Evolutionary conservation across 305 asterid species (phyloP).

Genomic region (Andrographis paniculata): DNA sequence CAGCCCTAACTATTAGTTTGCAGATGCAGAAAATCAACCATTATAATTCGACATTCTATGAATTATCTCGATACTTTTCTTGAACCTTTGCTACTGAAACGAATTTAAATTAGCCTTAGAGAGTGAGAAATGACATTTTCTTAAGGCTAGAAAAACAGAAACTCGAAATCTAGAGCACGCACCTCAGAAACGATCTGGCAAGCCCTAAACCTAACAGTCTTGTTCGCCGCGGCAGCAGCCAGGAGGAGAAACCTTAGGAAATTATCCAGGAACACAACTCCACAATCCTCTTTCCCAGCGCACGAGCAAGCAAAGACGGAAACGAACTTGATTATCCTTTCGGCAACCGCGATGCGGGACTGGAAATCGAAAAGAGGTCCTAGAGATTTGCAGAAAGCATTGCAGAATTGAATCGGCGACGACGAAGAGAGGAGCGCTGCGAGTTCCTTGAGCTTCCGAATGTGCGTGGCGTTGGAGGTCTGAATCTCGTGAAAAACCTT

Average conservation of each 20-base stretch:
- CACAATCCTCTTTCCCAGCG: conserved; percentile 20
- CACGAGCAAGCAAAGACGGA: conserved; percentile 45
- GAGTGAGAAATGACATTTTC: not conserved
- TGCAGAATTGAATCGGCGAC: conserved; percentile 33
- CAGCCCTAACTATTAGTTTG: not conserved
- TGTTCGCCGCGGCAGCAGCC: conserved; percentile 59
- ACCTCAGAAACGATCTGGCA: conserved; percentile 97
- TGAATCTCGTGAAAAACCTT: conserved; percentile 52
- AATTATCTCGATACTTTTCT: not conserved
- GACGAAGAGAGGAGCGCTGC: conserved; percentile 36
- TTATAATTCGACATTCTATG: conserved; percentile 2
- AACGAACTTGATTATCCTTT: conserved; percentile 56
- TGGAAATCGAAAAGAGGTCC: conserved; percentile 58
- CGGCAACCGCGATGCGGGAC: conserved; percentile 55
- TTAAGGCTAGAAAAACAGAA: not conserved
- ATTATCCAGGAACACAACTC: conserved; percentile 51
- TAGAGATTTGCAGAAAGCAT: conserved; percentile 47
- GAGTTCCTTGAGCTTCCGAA: conserved; percentile 76
- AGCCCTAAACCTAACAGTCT: conserved; percentile 70
- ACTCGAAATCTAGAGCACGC: not conserved
- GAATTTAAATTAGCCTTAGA: too few species aligned
- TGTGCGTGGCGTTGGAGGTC: conserved; percentile 54
- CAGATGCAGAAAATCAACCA: conserved; percentile 4
- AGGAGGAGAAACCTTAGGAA: conserved; percentile 55
- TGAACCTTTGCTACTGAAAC: not conserved